Evolutionary conservation across 257 asterid genomes (phyloP), one percentile per base, ranked within the genome.

Genomic region (Solanum sejunctum): DNA sequence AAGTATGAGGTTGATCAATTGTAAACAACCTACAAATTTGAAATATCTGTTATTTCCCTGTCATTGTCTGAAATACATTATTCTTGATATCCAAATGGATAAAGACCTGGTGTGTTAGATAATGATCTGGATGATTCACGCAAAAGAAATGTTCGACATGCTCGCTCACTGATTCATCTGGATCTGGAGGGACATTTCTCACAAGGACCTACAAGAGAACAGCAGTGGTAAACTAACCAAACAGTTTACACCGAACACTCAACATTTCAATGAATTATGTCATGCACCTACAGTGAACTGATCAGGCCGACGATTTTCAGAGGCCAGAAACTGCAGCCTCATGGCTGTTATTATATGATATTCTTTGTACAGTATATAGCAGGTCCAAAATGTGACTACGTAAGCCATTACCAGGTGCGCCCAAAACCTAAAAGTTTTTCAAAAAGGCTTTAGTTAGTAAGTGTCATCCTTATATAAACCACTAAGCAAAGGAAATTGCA

Each of bases 101-200:
- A 21, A 71, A 77, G 17, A 91, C 91, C 99, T 95, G 97, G 88
- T 93, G 98, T 55, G 88, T 69, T 87, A 96, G 98, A 90, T 93
- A 96, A 83, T 90, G 89, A 87, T 92, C 93, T 2, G 98, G 92
- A 91, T 96, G 99, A 83, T 94, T 93, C 80, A 96, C 98, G 57
- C 95, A 92, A 86, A 96, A 96, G 95, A 96, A 96, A 92, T 95
- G 99, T 85, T 93, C 97, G 88, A 96, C 98, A 18, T 95, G 98
- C 90, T 93, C 93, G 77, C 96, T 89, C 84, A 96, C 97, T 28
- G 99, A 95, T 87, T 93, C 98, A 88, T 96, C 98, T 39, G 92
- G 92, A 84, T 96, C 98, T 15, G 96, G 96, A 89, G 99, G 99
- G 87, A 95, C 93, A 89, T 93, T 95, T 89, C 97, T 93, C 87